Evolutionary conservation across 257 asterid species (phyloP).

Genomic region (Salvia rosmarinus): DNA sequence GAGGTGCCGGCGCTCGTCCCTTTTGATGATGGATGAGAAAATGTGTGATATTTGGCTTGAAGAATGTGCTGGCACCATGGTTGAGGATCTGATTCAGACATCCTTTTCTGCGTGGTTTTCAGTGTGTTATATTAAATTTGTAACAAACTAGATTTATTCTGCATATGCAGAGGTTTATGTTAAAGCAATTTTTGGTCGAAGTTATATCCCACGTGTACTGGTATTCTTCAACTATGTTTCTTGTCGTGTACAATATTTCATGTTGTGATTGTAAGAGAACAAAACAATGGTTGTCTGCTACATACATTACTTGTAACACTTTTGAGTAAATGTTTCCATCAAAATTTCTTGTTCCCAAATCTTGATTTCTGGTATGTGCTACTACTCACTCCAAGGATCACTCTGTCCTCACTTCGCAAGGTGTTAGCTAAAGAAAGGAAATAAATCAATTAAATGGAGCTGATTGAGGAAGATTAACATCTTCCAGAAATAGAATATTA

Average conservation of each 20-base stretch:
- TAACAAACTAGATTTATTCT: not conserved
- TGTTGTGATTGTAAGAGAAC: no score
- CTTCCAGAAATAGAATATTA: no score
- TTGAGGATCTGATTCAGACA: no score
- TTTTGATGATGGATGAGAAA: not conserved
- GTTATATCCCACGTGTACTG: not conserved
- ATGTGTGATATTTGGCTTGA: conserved; percentile 26
- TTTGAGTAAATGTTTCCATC: not conserved
- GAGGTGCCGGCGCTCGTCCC: not conserved
- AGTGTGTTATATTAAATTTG: not conserved
- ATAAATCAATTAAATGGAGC: no score
- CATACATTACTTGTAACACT: not conserved
- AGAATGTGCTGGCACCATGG: not conserved
- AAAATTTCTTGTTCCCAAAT: no score
- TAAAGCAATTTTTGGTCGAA: not conserved
- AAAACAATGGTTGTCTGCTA: no score
- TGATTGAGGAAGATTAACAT: no score
- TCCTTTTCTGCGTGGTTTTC: not conserved
- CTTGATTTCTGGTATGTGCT: no score
- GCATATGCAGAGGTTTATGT: not conserved
- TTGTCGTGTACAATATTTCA: no score
- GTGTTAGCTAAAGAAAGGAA: no score
- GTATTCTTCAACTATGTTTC: not conserved
- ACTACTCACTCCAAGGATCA: conserved; percentile 81
- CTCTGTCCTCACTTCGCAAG: conserved; percentile 90